Evolutionary conservation across 2,329 filamentous ascomycete species (phyloP).

Genomic region (Simplicillium aogashimaense): DNA sequence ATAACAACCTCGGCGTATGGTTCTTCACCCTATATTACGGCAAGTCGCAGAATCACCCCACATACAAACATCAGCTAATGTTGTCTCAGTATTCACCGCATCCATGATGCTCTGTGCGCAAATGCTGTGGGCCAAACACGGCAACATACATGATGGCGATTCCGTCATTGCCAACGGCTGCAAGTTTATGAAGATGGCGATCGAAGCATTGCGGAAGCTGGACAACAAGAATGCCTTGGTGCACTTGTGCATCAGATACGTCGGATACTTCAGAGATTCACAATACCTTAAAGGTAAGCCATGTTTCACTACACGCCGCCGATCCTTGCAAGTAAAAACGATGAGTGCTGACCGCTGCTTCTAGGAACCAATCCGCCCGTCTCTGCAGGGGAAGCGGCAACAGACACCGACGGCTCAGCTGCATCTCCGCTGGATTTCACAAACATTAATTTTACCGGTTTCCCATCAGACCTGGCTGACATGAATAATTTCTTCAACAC

Average conservation of each 20-base stretch:
- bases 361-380: too few species aligned
- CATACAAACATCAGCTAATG: not conserved
- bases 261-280: constrained; percentile 2
- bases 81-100: constrained; percentile 2
- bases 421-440: too few species aligned
- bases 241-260: constrained; percentile 4
- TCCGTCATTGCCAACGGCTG: not conserved
- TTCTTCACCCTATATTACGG: constrained; percentile 21
- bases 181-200: constrained; percentile 1
- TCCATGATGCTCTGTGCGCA: constrained; percentile 3
- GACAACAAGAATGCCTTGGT: constrained; percentile 3
- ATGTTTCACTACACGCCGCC: not conserved
- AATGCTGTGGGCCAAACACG: constrained; percentile 4
- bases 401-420: too few species aligned
- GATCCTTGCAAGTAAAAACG: not conserved
- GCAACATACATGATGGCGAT: not conserved
- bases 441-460: too few species aligned
- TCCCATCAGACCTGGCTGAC: too few species aligned
- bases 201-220: constrained; percentile 3
- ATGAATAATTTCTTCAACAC: too few species aligned
- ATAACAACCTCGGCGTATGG: constrained; percentile 17
- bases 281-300: constrained; percentile 3
- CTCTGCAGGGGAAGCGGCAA: too few species aligned
- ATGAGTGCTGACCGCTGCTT: not conserved
- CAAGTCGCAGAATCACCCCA: constrained; percentile 5